Evolutionary conservation across 116 monocot genomes (phyloP).

Genomic region (Dioscorea cayenensis): DNA sequence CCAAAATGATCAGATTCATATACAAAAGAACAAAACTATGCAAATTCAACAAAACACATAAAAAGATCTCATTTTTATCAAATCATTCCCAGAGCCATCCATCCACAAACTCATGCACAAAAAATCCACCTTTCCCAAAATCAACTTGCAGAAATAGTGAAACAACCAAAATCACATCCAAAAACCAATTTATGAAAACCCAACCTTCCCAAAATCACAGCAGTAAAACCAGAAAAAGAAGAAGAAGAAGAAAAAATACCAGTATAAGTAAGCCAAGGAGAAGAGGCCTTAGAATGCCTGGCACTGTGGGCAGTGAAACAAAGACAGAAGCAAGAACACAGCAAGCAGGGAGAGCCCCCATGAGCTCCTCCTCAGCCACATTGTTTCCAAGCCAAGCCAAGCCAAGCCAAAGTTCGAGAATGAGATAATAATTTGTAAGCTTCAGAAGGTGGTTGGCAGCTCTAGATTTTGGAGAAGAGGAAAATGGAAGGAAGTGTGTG

Average conservation of each 20-base stretch:
- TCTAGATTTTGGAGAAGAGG: no score
- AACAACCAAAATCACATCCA: background rate
- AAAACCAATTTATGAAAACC: background rate
- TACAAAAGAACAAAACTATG: background rate
- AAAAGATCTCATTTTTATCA: background rate
- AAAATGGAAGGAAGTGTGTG: no score
- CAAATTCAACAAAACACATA: background rate
- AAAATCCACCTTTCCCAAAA: background rate
- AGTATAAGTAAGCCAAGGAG: background rate
- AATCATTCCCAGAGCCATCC: background rate
- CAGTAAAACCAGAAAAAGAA: background rate
- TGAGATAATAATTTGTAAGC: no score
- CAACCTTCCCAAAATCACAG: background rate
- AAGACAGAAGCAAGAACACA: background rate
- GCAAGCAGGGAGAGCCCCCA: background rate
- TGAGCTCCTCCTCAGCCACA: conserved; percentile 5
- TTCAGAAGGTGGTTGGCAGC: no score
- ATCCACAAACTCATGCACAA: background rate
- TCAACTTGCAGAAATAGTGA: background rate
- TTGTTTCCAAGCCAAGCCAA: background rate
- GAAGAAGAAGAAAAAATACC: background rate
- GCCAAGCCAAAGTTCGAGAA: no score
- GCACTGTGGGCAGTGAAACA: background rate
- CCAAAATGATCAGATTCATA: no score
- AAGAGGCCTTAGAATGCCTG: background rate